These are phyloP conservation scores for Pistacia integerrima DNA, from an alignment of 345 rosid genomes.

Conservation along the genomic window DNA sequence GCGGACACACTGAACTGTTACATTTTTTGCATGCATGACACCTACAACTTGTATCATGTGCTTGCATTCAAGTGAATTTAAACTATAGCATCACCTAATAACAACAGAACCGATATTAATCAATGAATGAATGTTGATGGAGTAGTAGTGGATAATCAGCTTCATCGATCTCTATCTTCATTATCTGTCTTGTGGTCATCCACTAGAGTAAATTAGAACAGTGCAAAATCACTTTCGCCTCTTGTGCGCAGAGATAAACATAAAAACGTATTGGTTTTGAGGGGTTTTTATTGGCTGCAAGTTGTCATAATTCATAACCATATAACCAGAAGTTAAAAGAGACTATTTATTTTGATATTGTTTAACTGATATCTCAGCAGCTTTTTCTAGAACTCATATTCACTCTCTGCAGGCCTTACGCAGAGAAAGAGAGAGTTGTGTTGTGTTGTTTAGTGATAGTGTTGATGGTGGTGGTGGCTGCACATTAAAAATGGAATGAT, in stretches of 20 bases:
- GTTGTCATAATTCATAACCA: too few species aligned
- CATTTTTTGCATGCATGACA: conserved; percentile 38
- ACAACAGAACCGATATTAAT: neutral
- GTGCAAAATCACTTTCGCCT: neutral
- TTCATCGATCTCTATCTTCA: neutral
- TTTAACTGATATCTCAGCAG: neutral
- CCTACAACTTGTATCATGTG: conserved; percentile 38
- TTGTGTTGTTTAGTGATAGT: neutral
- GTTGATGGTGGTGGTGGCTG: conserved; percentile 22
- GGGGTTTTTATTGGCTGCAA: conserved; percentile 33
- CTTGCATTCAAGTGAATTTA: conserved; percentile 32
- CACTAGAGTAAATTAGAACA: neutral
- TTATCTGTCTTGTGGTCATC: neutral
- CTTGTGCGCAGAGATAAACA: too few species aligned
- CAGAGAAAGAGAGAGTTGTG: neutral
- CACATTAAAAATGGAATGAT: conserved; percentile 22
- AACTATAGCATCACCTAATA: neutral
- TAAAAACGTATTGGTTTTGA: conserved; percentile 23
- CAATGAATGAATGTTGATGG: neutral
- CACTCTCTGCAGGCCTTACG: too few species aligned
- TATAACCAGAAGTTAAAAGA: neutral
- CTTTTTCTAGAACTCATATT: conserved; percentile 11
- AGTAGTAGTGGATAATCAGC: neutral
- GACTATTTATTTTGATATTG: neutral
- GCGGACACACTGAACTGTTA: neutral